Conservation (phyloP, 352 stramenopile species). For the Pythium phragmiticola region DNA sequence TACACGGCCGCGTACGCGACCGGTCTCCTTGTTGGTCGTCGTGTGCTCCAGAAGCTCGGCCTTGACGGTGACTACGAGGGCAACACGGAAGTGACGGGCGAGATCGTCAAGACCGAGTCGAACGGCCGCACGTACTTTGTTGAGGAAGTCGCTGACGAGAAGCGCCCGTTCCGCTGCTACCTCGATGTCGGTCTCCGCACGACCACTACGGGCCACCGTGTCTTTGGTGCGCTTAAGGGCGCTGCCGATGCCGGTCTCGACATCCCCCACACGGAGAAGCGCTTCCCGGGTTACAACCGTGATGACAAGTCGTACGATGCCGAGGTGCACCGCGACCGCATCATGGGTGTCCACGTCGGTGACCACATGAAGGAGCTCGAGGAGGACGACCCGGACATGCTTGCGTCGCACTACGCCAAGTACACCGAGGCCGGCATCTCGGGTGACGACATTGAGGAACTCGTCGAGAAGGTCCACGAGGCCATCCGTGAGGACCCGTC, state of each 20-base stretch:
- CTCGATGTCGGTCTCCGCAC: conserved; percentile 97
- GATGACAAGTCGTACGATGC: conserved; percentile 99
- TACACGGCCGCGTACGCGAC: conserved; percentile 99
- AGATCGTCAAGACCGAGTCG: conserved; percentile 93
- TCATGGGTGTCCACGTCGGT: conserved; percentile 97
- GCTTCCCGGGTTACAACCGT: conserved; percentile 98
- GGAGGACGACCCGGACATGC: conserved; percentile 99
- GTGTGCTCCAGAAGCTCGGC: conserved; percentile 97
- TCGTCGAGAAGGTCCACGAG: conserved; percentile 95
- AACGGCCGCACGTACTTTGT: conserved; percentile 99
- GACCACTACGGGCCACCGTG: conserved; percentile 97
- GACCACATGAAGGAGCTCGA: conserved; percentile 99
- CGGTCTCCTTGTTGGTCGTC: conserved; percentile 92
- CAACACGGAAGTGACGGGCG: conserved; percentile 95
- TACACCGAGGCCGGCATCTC: conserved; percentile 94
- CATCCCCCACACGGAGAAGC: conserved; percentile 98
- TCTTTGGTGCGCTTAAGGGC: conserved; percentile 99
- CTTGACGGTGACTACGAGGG: conserved; percentile 98
- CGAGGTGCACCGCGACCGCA: conserved; percentile 96
- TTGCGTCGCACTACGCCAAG: conserved; percentile 95
- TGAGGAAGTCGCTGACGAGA: conserved; percentile 98
- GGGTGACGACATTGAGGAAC: conserved; percentile 91
- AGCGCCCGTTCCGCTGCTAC: conserved; percentile 97
- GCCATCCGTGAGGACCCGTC: conserved; percentile 97
- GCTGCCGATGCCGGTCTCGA: conserved; percentile 98